Evolutionary conservation across 2,329 filamentous ascomycete species (phyloP).

Genomic region (Daldinia sp.): DNA sequence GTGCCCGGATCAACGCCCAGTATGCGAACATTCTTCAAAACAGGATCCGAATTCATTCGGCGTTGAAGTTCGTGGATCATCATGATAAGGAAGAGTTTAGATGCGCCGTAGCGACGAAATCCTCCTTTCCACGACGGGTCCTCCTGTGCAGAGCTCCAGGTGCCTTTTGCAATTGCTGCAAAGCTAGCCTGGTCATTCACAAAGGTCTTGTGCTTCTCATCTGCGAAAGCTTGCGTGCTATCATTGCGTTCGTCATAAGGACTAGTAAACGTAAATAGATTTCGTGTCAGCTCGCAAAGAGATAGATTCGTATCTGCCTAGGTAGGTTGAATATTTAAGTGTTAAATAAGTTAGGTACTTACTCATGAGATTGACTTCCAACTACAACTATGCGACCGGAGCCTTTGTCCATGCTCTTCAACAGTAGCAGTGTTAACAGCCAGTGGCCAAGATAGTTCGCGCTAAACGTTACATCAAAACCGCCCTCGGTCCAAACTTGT

Average conservation of each 20-base stretch:
- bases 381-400: constrained; percentile 29
- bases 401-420: neutral
- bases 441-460: neutral
- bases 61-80: constrained; percentile 54
- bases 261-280: neutral
- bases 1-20: neutral
- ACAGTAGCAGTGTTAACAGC: neutral
- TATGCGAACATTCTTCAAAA: constrained; percentile 50
- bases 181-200: neutral
- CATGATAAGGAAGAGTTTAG: constrained; percentile 56
- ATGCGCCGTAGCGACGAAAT: constrained; percentile 55
- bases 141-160: constrained; percentile 52
- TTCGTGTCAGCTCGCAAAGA: neutral
- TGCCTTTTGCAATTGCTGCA: constrained; percentile 50
- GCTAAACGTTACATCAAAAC: neutral
- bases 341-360: constrained; percentile 23
- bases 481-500: neutral
- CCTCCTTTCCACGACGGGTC: constrained; percentile 48
- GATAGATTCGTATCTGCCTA: neutral
- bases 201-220: constrained; percentile 33
- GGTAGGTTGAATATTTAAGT: neutral
- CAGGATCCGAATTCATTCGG: constrained; percentile 53
- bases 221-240: neutral
- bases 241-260: neutral
- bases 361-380: constrained; percentile 52